Percentiles rank a stretch among this genome's conserved stretches.
Conservation (phyloP, 2,329 filamentous ascomycete genomes). For the Aspergillus tubingensis region DNA sequence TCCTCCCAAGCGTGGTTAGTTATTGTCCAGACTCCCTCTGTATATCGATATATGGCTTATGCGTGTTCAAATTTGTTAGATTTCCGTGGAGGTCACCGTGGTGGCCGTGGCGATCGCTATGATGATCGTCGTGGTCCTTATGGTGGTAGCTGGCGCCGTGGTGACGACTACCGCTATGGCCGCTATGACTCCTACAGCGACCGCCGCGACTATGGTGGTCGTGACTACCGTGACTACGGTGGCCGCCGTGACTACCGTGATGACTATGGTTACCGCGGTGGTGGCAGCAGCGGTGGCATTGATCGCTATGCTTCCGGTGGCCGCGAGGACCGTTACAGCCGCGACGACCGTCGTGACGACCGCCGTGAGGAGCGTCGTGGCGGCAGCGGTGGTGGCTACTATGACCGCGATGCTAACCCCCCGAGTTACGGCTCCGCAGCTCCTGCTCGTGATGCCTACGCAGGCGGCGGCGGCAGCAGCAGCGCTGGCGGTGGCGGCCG, state of each 20-base stretch:
- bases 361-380: constrained; percentile 51
- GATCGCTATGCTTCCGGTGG: constrained; percentile 50
- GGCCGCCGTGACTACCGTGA: constrained; percentile 50
- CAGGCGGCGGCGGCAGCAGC: constrained; percentile 21
- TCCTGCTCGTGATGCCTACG: constrained; percentile 41
- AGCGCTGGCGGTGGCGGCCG: constrained; percentile 29
- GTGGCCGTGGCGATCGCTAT: constrained; percentile 51
- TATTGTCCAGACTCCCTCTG: neutral
- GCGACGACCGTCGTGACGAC: constrained; percentile 53
- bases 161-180: constrained; percentile 46
- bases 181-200: constrained; percentile 50
- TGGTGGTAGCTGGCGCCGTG: constrained; percentile 52
- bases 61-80: constrained; percentile 22
- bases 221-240: constrained; percentile 49
- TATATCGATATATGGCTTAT: neutral
- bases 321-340: constrained; percentile 46
- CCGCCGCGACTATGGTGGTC: constrained; percentile 53
- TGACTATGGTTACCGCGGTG: constrained; percentile 42
- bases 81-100: constrained; percentile 46
- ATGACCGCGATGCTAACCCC: constrained; percentile 56
- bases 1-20: constrained; percentile 92
- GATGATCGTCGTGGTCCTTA: constrained; percentile 57
- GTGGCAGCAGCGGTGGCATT: constrained; percentile 40
- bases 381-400: constrained; percentile 55
- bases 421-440: constrained; percentile 44